Evolutionary conservation across 176 grass and related monocot genomes (phyloP), one percentile per base, ranked within the genome.

Genomic region (Saccharum spontaneum): DNA sequence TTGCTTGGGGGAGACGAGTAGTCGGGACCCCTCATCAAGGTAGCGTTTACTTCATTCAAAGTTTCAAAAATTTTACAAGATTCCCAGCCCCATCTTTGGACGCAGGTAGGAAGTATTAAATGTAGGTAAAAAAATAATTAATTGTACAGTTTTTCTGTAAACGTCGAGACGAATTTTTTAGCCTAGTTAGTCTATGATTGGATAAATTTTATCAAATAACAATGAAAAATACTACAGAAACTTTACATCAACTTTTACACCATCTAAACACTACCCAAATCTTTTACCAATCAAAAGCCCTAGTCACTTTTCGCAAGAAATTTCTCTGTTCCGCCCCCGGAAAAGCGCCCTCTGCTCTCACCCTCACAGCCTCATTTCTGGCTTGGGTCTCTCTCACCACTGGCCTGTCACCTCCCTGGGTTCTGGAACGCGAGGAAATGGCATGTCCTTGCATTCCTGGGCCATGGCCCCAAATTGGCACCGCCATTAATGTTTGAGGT

Each of bases 361-460:
- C 28, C 28, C 28, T 40, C 40, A 63, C 8, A 28, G n/a, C 48
- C 73, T 73, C 44, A 73, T 50, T 52, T 83, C 73, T 83, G 65
- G 52, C 52, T 40, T 43, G 30, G 73, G 57, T 88, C 40, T 16
- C 81, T 39, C 52, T 62, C 46, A 59, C 85, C 14, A 81, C 62
- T 87, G 82, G 38, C 79, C 10, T 83, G 86, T 79, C 75, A 78
- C 79, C 34, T 36, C 34, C 72, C 28, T 73, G 67, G 66, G 67
- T 88, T 88, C 75, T 84, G 75, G 75, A 80, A 75, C 44, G 59
- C 55, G 59, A 30, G 69, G 38, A 84, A 80, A 79, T 89, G 67
- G 75, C 67, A 84, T 79, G 67, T 34, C 81, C 50, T 54, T 76
- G 67, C 72, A 79, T 84, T 83, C 80, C 54, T 88, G 66, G 41